These are phyloP conservation scores for Trichoderma sp. DNA, from an alignment of 2,329 filamentous ascomycete genomes.

Conservation along the genomic window DNA sequence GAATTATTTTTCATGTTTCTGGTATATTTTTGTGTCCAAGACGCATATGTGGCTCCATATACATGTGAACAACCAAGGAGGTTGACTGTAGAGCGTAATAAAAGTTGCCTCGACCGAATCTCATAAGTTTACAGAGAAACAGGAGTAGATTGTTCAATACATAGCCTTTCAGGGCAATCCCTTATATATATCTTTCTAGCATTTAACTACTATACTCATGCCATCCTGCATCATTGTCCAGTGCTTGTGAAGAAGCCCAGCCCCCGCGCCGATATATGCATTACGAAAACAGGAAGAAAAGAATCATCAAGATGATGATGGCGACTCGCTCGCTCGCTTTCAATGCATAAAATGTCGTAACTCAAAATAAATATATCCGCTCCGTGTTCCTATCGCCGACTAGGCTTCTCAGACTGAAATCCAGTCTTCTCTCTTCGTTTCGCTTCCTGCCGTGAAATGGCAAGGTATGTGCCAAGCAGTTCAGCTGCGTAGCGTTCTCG, in stretches of 20 bases:
- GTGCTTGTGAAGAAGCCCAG: background rate
- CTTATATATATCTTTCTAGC: background rate
- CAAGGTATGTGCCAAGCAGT: constrained; percentile 30
- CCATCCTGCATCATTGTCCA: background rate
- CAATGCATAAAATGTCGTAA: background rate
- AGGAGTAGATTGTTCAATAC: too few relatives aligned
- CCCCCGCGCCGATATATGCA: constrained; percentile 1
- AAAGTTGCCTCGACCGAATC: too few relatives aligned
- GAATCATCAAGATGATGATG: background rate
- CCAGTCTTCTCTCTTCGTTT: background rate
- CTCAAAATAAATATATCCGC: background rate
- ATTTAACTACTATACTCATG: background rate
- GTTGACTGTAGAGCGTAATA: too few relatives aligned
- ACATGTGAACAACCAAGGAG: too few relatives aligned
- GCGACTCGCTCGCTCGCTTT: constrained; percentile 9
- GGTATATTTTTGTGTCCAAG: too few relatives aligned
- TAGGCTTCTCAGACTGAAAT: background rate
- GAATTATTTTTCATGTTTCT: too few relatives aligned
- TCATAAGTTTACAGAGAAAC: too few relatives aligned
- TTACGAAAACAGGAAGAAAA: background rate
- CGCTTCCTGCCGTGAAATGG: background rate
- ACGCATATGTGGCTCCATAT: too few relatives aligned
- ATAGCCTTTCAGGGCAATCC: too few relatives aligned
- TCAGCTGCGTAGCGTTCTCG: constrained; percentile 31
- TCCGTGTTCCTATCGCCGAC: background rate